phyloP scores from a whole-genome alignment of 2,329 filamentous ascomycete species.

The Fusarium decemcellulare region DNA sequence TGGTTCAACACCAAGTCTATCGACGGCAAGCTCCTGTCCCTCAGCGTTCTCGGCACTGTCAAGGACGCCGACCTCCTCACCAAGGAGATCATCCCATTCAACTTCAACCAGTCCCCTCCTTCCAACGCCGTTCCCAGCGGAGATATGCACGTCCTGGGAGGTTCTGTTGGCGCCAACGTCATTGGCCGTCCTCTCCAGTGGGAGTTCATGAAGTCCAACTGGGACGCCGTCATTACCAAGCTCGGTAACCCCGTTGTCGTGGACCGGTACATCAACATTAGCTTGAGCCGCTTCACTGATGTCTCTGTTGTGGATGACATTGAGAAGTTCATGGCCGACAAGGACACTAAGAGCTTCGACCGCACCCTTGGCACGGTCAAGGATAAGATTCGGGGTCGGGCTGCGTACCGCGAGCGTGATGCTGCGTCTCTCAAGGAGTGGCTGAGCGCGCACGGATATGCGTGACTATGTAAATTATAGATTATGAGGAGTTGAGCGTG shows the following conservation, averaged over 20 bases:
- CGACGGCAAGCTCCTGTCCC: slow-evolving; percentile 90
- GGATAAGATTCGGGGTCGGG: slow-evolving; percentile 88
- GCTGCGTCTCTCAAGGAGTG: slow-evolving; percentile 81
- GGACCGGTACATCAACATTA: slow-evolving; percentile 87
- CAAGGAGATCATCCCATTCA: slow-evolving; percentile 79
- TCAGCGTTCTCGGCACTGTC: slow-evolving; percentile 82
- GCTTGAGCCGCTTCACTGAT: slow-evolving; percentile 84
- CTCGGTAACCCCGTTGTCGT: slow-evolving; percentile 89
- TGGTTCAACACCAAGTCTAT: slow-evolving; percentile 87
- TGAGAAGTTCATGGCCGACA: slow-evolving; percentile 84
- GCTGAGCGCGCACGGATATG: slow-evolving; percentile 70
- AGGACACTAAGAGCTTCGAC: slow-evolving; percentile 89
- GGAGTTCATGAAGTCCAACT: slow-evolving; percentile 89
- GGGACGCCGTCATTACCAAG: slow-evolving; percentile 79
- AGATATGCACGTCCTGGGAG: slow-evolving; percentile 88
- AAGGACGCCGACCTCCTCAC: slow-evolving; percentile 78
- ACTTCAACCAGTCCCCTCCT: slow-evolving; percentile 76
- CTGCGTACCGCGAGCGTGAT: slow-evolving; percentile 86
- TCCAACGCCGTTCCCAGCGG: slow-evolving; percentile 81
- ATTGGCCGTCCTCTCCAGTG: slow-evolving; percentile 83
- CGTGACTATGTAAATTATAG: slow-evolving; percentile 52
- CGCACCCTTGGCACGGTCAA: slow-evolving; percentile 87
- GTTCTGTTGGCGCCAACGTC: slow-evolving; percentile 79
- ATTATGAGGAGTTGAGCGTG: slow-evolving; percentile 12
- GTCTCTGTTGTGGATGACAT: slow-evolving; percentile 81